Conservation (phyloP, 2,329 filamentous ascomycete species). For the Grosmannia serpens region DNA sequence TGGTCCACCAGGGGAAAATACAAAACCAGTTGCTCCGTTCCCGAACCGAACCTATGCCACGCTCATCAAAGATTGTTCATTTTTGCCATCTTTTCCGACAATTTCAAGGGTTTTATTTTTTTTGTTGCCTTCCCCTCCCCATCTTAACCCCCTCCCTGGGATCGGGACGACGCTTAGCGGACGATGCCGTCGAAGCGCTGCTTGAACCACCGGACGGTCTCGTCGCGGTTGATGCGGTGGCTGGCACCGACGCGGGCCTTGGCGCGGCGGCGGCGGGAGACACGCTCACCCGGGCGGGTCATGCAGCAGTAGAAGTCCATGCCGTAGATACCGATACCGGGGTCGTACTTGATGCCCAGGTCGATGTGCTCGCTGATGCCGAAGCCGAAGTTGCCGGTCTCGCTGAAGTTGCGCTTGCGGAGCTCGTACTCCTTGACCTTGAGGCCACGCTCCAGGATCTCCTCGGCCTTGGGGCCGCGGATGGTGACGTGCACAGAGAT, state of each 20-base stretch:
- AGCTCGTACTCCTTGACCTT: slow-evolving; percentile 99
- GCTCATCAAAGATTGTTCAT: slow-evolving; percentile 1
- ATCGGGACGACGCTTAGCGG: slow-evolving; percentile 53
- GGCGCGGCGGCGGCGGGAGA: slow-evolving; percentile 85
- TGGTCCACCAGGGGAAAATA: slow-evolving; percentile 2
- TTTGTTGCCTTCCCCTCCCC: neutral
- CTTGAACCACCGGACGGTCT: slow-evolving; percentile 96
- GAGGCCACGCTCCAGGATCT: slow-evolving; percentile 99
- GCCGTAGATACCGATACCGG: slow-evolving; percentile 95
- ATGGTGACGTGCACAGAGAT: slow-evolving; percentile 99
- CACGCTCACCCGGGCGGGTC: slow-evolving; percentile 97
- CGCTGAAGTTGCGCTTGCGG: slow-evolving; percentile 98
- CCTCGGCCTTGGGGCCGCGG: slow-evolving; percentile 92
- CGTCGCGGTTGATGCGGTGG: slow-evolving; percentile 88
- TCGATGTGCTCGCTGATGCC: slow-evolving; percentile 99
- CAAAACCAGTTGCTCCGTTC: slow-evolving; percentile 29
- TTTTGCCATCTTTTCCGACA: neutral
- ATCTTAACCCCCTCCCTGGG: slow-evolving; percentile 12
- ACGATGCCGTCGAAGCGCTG: slow-evolving; percentile 94
- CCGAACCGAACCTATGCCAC: slow-evolving; percentile 17
- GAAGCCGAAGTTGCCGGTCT: slow-evolving; percentile 99
- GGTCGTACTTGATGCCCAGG: slow-evolving; percentile 99
- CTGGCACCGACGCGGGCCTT: slow-evolving; percentile 74
- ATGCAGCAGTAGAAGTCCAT: slow-evolving; percentile 99
- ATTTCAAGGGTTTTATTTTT: neutral